Evolutionary conservation across 2,329 filamentous ascomycete species (phyloP), one percentile per base, ranked within the genome.

Genomic region (Ceratocystis colombiana): DNA sequence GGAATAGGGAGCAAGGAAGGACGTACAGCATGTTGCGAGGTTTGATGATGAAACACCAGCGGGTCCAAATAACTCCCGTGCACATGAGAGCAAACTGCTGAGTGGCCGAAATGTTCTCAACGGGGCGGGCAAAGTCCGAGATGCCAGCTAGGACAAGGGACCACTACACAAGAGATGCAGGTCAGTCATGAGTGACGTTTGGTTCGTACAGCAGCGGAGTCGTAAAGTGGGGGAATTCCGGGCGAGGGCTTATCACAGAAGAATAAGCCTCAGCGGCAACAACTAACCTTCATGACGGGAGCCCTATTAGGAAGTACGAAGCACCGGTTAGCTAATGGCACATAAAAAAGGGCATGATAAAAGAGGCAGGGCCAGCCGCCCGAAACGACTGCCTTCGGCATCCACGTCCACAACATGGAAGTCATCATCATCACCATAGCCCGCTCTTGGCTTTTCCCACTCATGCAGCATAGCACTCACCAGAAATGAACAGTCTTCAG

Each of bases 401-500:
- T 6, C n/a, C 46, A n/a, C 20, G n/a, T 22, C 4, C 8, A 41
- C 37, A 41, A 41, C 33, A 37, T 7, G 1, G 8, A 37, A 10
- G 10, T 37, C 33, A 10, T 12, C 37, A 41, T 41, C 37, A 15
- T 15, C 10, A 41, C 37, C 37, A 41, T 41, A 4, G n/a, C 17
- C 17, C 4, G 33, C 4, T n/a, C n/a, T 25, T 10, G 17, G 20
- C 5, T n/a, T 33, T 20, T 15, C 17, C 22, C 4, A 22, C 12
- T 5, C 17, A 17, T 7, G 3, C 61, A 7, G 10, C 15, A 65
- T 17, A 44, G 5, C 17, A 73, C 81, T 70, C 80, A 93, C 93
- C 94, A 99, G 80, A 99, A 99, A 78, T 99, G 94, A 73, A 99
- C 94, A 69, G 94, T 99, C 87, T 91, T 91, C 72, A 92, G 72